Evolutionary conservation across 192 early-diverging fungal species (phyloP).

Genomic region (Podila minutissima): DNA sequence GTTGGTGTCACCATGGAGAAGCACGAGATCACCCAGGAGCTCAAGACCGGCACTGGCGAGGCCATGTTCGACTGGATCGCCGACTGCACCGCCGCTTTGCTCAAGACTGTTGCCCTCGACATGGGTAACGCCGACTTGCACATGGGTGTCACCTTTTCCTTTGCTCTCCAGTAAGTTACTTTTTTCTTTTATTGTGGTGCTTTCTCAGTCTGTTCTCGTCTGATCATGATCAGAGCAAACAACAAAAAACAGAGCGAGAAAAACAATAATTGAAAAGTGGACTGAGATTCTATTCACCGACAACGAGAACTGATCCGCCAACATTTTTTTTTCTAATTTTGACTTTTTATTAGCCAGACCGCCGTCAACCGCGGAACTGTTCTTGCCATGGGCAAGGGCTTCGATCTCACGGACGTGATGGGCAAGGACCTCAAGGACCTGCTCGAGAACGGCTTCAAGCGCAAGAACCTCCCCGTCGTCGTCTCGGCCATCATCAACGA

Average conservation of each 20-base stretch:
- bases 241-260: too few species aligned
- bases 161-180: constrained; percentile 77
- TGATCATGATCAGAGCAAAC: not conserved
- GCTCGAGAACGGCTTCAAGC: constrained; percentile 81
- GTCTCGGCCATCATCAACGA: constrained; percentile 96
- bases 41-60: constrained; percentile 78
- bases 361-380: constrained; percentile 60
- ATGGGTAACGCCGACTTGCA: constrained; percentile 64
- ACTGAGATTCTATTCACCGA: too few species aligned
- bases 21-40: constrained; percentile 77
- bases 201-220: constrained; percentile 2
- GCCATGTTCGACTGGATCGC: constrained; percentile 89
- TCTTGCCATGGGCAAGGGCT: constrained; percentile 85
- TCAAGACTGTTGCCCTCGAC: constrained; percentile 51
- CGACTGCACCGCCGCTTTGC: constrained; percentile 64
- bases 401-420: constrained; percentile 76
- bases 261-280: too few species aligned
- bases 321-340: not conserved
- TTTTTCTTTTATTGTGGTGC: not conserved
- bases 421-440: constrained; percentile 88
- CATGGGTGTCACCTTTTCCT: constrained; percentile 87
- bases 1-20: constrained; percentile 77
- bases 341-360: constrained; percentile 56
- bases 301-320: too few species aligned
- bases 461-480: constrained; percentile 80